A percentile compares a stretch with the other conserved stretches of the same genome.
Evolutionary conservation across 2,329 filamentous ascomycete species (phyloP).

Genomic region (Macrophomina phaseolina): DNA sequence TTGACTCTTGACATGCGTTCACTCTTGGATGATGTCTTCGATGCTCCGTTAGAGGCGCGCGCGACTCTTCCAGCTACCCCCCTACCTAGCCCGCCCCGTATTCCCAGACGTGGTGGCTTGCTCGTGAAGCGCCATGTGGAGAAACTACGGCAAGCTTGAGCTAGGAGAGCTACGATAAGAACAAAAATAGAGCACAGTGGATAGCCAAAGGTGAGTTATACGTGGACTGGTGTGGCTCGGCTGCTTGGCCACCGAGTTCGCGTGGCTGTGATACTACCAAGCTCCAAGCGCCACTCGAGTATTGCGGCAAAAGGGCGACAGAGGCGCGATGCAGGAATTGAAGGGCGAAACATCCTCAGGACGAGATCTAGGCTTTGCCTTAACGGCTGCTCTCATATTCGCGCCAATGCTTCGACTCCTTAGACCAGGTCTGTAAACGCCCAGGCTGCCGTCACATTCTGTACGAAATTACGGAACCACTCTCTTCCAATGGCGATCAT

Average conservation of each 20-base stretch:
- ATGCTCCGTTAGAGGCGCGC: not conserved
- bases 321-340: not conserved
- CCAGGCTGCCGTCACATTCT: not conserved
- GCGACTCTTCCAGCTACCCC: not conserved
- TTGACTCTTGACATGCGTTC: not conserved
- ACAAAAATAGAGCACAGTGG: constrained; percentile 1
- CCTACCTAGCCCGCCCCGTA: not conserved
- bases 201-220: not conserved
- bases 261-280: not conserved
- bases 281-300: not conserved
- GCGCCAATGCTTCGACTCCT: not conserved
- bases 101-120: constrained; percentile 3
- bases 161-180: not conserved
- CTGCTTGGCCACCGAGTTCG: not conserved
- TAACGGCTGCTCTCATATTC: not conserved
- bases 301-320: not conserved
- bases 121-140: constrained; percentile 1
- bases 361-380: too few relatives aligned
- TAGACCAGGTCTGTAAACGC: not conserved
- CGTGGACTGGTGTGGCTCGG: not conserved
- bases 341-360: too few relatives aligned
- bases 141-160: not conserved
- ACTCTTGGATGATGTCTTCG: not conserved
- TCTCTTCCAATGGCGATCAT: not conserved
- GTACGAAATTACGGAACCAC: not conserved